Conservation (phyloP, 768 basidiomycete species). For the Tricholoma matsutake region DNA sequence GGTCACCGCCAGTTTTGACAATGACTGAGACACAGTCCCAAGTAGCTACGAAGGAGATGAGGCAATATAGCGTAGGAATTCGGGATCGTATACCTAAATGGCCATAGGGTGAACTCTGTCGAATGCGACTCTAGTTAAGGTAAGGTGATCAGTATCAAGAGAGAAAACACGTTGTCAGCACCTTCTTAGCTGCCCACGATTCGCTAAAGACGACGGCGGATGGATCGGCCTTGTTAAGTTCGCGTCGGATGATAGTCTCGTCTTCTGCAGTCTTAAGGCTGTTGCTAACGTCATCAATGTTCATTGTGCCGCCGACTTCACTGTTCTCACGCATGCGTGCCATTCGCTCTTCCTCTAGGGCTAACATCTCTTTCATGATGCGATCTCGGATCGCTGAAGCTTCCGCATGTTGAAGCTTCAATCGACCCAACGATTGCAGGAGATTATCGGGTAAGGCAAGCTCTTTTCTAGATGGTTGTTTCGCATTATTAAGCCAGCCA, state of each 20-base stretch:
- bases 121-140: constrained; percentile 70
- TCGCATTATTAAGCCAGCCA: constrained; percentile 41
- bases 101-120: constrained; percentile 92
- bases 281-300: constrained; percentile 45
- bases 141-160: constrained; percentile 1
- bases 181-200: constrained; percentile 93
- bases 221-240: constrained; percentile 93
- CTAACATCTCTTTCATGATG: constrained; percentile 98
- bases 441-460: constrained; percentile 19
- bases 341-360: constrained; percentile 96
- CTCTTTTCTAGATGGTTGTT: constrained; percentile 11
- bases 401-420: constrained; percentile 77
- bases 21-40: constrained; percentile 96
- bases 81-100: constrained; percentile 64
- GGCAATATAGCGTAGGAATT: neutral
- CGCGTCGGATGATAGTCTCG: constrained; percentile 88
- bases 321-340: constrained; percentile 77
- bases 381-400: constrained; percentile 89
- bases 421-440: constrained; percentile 42
- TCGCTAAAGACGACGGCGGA: constrained; percentile 95
- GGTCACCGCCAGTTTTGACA: constrained; percentile 95
- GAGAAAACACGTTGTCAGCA: constrained; percentile 19
- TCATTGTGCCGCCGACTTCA: constrained; percentile 66
- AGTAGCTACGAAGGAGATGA: constrained; percentile 41
- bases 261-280: constrained; percentile 77